Evolutionary conservation across 257 asterid genomes (phyloP).

Genomic region (Jacaranda copaia): DNA sequence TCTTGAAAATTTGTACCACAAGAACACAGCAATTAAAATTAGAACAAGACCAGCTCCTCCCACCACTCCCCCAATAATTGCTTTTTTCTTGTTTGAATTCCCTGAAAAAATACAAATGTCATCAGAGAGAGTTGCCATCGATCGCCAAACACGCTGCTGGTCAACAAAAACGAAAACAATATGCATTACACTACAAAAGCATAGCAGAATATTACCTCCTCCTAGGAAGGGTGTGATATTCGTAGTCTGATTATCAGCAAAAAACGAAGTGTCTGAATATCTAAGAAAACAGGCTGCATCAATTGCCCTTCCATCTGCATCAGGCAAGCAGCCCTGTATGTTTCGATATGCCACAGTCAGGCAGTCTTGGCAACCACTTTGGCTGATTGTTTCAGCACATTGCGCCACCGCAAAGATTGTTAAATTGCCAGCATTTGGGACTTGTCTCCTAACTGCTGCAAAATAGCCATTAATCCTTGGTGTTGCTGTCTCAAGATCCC

Average conservation of each 20-base stretch:
- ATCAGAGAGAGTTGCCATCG: not conserved
- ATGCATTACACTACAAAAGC: not conserved
- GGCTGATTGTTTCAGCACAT: constrained; percentile 68
- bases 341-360: constrained; percentile 66
- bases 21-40: constrained; percentile 47
- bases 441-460: constrained; percentile 59
- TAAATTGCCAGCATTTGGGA: constrained; percentile 35
- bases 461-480: constrained; percentile 65
- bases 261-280: constrained; percentile 66
- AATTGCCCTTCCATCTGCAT: constrained; percentile 71
- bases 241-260: constrained; percentile 62
- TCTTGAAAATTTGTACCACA: constrained; percentile 59
- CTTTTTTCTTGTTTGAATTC: constrained; percentile 61
- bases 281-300: constrained; percentile 86
- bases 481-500: constrained; percentile 67
- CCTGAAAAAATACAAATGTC: constrained; percentile 46
- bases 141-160: too few relatives aligned
- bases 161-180: not conserved
- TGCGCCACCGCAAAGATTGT: constrained; percentile 71
- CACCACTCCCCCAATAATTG: constrained; percentile 74
- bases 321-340: constrained; percentile 72
- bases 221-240: constrained; percentile 63
- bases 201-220: constrained; percentile 21
- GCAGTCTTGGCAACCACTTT: constrained; percentile 74
- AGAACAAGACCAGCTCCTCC: constrained; percentile 73